These are phyloP conservation scores for Schwanniomyces sp. DNA, from an alignment of 805 yeast species.

Conservation along the genomic window DNA sequence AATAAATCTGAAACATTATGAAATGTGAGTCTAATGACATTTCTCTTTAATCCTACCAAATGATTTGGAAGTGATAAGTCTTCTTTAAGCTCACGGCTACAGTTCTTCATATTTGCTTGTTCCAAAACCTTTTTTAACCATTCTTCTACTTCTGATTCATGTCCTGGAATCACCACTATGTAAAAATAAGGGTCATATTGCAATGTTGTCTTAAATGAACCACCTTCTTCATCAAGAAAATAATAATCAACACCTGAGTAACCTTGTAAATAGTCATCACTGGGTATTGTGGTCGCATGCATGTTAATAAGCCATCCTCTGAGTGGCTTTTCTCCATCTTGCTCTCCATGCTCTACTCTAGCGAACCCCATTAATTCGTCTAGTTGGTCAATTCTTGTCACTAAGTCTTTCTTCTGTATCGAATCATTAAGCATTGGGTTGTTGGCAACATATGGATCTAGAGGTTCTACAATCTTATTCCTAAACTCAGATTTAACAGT, in stretches of 20 bases:
- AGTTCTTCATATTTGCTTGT: conserved; percentile 50
- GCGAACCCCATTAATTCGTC: conserved; percentile 90
- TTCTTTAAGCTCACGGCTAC: conserved; percentile 63
- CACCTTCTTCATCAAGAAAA: conserved; percentile 95
- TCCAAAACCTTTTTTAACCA: conserved; percentile 70
- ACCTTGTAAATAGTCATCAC: conserved; percentile 61
- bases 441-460: conserved; percentile 22
- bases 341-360: conserved; percentile 68
- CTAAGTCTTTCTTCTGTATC: conserved; percentile 50
- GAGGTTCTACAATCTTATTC: conserved; percentile 11
- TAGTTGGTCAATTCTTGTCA: conserved; percentile 60
- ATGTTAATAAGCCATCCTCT: conserved; percentile 93
- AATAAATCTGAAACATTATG: conserved; percentile 72
- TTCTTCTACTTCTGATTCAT: conserved; percentile 82
- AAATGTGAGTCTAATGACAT: conserved; percentile 67
- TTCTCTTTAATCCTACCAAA: conserved; percentile 68
- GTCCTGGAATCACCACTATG: conserved; percentile 59
- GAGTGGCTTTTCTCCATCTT: conserved; percentile 44
- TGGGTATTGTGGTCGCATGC: conserved; percentile 79
- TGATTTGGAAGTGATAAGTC: conserved; percentile 86
- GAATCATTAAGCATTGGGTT: conserved; percentile 40
- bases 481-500: conserved; percentile 21
- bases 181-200: conserved; percentile 87
- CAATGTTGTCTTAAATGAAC: conserved; percentile 83
- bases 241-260: conserved; percentile 90